Evolutionary conservation across 2,329 filamentous ascomycete genomes (phyloP).

Genomic region (Knoxdaviesia capensis): DNA sequence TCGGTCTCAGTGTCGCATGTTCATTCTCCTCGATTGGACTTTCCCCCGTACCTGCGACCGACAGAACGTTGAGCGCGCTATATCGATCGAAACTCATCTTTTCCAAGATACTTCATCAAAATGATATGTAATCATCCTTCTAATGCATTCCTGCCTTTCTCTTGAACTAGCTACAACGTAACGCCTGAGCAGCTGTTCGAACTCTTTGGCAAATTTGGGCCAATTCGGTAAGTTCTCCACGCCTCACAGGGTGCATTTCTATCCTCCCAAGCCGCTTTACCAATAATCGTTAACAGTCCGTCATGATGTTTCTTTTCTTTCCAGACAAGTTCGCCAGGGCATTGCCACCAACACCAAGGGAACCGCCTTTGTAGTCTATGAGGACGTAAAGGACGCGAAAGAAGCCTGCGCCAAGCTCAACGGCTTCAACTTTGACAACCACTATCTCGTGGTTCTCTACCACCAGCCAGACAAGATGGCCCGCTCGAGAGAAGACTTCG

Average conservation of each 20-base stretch:
- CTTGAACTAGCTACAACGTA: slow-evolving; percentile 70
- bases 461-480: slow-evolving; percentile 47
- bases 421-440: slow-evolving; percentile 99
- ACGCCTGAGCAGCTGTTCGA: slow-evolving; percentile 95
- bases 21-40: no score
- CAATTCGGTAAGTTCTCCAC: slow-evolving; percentile 56
- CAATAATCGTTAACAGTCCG: background rate
- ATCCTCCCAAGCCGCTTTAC: no score
- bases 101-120: no score
- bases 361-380: slow-evolving; percentile 97
- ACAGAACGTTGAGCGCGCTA: background rate
- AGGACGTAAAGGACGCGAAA: slow-evolving; percentile 98
- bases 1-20: no score
- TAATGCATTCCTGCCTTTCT: slow-evolving; percentile 2
- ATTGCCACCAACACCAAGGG: slow-evolving; percentile 96
- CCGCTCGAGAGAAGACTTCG: slow-evolving; percentile 83
- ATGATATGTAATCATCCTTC: no score
- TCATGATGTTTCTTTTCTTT: slow-evolving; percentile 1
- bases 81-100: slow-evolving; percentile 17
- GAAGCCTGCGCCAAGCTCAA: slow-evolving; percentile 98
- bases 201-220: slow-evolving; percentile 93
- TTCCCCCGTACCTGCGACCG: no score
- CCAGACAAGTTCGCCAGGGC: slow-evolving; percentile 91
- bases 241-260: no score
- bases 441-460: slow-evolving; percentile 72